Evolutionary conservation across 768 basidiomycete species (phyloP), one percentile per base, ranked within the genome.

Genomic region (Collybia nuda): DNA sequence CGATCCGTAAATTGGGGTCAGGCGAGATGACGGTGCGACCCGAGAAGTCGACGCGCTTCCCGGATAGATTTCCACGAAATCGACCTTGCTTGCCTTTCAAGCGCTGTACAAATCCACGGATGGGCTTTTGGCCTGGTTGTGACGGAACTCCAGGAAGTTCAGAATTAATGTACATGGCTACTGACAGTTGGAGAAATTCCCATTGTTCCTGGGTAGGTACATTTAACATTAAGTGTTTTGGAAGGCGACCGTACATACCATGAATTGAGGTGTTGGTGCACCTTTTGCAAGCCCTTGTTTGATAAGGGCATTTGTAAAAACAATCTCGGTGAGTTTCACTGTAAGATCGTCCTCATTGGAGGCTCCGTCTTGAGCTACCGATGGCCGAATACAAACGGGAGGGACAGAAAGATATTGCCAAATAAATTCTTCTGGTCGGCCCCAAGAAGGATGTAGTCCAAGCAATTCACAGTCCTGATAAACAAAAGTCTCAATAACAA

Each of bases 361-460:
- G 35, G 96, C 96, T 5, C 93, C 94, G 60, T 99, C 97, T 67
- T 98, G 97, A 0, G 91, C 88, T 1, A 99, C 97, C 2, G 94
- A 97, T 0, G 97, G 97, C 40, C 97, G 84, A 48, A 99, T 99
- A 64, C 93, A 95, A 17, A 97, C 93, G 0, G 97, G 97, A 36
- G 97, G 97, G 24, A 99, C 97, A 19, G 94, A 96, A 12, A 99
- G 83, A 67, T 98, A 99, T 67, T 98, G 96, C 96, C 97, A 99
- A 45, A 99, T 84, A 60, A 93, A 97, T 65, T 98, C 90, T 71
- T 99, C 97, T 8, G 97, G 97, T 47, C 97, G 74, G 41, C 96
- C 95, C 62, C 85, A 86, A 12, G 80, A 80, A 1, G 97, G 97
- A 50, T 90, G 85, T 51, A 98, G 68, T 2, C 97, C 96, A 9